Base-by-base conservation (phyloP, 2,329 filamentous ascomycete genomes). In the Tolypocladium ophioglossoides region DNA sequence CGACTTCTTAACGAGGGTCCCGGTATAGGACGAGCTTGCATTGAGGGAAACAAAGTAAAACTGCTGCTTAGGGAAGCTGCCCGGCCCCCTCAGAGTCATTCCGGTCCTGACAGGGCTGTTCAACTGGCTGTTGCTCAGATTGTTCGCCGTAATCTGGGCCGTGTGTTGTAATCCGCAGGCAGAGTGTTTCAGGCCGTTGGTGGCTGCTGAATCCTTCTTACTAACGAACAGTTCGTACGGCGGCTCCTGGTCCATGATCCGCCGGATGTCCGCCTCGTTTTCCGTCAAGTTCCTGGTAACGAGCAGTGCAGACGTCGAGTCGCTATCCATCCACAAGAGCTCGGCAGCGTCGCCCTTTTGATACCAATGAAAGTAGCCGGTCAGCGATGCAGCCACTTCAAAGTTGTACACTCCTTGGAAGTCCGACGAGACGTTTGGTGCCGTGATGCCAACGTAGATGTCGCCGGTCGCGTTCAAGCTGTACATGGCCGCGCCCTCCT, bases 21-120 rank as follows among this genome's bases (percentile, higher is more conserved):
- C 90, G 39, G 76, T 74, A 63, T 97, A 97, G 0, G 71, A 74
- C 5, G 86, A 84, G 61, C 83, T 89, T 4, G 78, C 72, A 57
- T 90, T 88, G 41, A 99, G 78, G 0, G 84, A 83, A 39, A 79
- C 83, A 50, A 96, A 77, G 62, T 92, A 90, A 67, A 99, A 96
- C 63, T 96, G 90, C 67, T 95, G 86, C 66, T 91, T 91, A 1
- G 89, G 89, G 56, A 84, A 75, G 51, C 81, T 81, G 4, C 82
- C 83, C 1, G 78, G 72, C 4, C 83, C 88, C 35, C 83, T 79
- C 32, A 77, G 83, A 2, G 85, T 91, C 76, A 95, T 87, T 40
- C 80, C 76, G 47, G 80, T 83, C 16, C 72, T 74, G 34, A 83
- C 76, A 50, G 75, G 69, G 56, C 68, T 73, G 34, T 72, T 67